phyloP scores from a whole-genome alignment of 352 stramenopile species.

The Pythium phragmitis region DNA sequence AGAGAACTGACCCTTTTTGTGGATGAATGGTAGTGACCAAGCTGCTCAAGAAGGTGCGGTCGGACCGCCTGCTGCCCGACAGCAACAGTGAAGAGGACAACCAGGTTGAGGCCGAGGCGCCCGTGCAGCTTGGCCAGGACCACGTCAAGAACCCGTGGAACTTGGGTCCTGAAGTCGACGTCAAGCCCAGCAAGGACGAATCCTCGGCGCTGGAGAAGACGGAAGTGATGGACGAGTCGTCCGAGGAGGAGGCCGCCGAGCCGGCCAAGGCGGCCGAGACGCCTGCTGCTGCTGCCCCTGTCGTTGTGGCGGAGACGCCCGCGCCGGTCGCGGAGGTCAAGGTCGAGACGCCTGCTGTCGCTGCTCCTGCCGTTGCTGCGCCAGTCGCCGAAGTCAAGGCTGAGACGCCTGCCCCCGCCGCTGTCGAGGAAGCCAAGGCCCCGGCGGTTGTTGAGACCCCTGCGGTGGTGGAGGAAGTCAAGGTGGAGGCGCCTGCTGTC shows the following conservation, averaged over 20 bases:
- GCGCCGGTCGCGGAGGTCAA: constrained; percentile 1
- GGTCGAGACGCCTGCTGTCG: constrained; percentile 6
- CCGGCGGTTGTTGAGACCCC: not conserved
- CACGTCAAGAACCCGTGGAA: constrained; percentile 52
- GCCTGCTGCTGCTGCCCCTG: constrained; percentile 6
- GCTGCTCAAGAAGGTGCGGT: constrained; percentile 71
- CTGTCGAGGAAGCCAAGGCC: not conserved
- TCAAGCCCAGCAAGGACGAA: constrained; percentile 23
- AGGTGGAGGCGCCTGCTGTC: not conserved
- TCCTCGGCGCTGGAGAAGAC: constrained; percentile 4
- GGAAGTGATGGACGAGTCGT: constrained; percentile 24
- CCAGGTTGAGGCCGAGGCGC: constrained; percentile 15
- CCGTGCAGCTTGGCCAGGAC: constrained; percentile 19
- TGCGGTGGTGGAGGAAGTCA: constrained; percentile 1
- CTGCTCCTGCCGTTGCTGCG: not conserved
- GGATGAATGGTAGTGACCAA: constrained; percentile 54
- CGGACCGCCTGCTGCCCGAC: constrained; percentile 18
- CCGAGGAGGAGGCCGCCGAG: constrained; percentile 18
- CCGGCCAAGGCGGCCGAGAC: constrained; percentile 4
- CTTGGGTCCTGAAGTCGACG: constrained; percentile 25
- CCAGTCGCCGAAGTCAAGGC: not conserved
- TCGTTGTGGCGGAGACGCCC: constrained; percentile 10
- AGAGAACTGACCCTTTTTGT: constrained; percentile 3
- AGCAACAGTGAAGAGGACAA: constrained; percentile 20
- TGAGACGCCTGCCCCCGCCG: not conserved